Evolutionary conservation across 2,329 filamentous ascomycete genomes (phyloP).

Genomic region (Pseudomassariella vexata): DNA sequence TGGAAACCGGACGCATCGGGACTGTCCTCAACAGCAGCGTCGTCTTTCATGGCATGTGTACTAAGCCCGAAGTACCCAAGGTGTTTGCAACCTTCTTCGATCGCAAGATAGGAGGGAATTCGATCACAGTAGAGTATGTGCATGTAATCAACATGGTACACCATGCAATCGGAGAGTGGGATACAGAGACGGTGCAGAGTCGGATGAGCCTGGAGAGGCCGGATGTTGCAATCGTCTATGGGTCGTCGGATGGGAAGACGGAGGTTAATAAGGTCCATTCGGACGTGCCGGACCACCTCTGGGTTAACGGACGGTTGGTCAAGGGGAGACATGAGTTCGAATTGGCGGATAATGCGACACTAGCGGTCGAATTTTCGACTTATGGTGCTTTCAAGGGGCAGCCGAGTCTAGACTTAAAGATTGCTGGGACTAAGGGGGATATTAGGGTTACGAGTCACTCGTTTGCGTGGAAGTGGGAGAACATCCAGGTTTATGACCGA

Average conservation of each 20-base stretch:
- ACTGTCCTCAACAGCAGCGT: conserved; percentile 44
- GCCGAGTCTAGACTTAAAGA: conserved; percentile 37
- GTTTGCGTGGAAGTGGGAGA: too few species aligned
- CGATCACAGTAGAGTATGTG: conserved; percentile 19
- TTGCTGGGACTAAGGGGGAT: conserved; percentile 45
- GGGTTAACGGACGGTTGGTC: conserved; percentile 22
- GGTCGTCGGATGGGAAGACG: conserved; percentile 22
- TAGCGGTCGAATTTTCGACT: conserved; percentile 36
- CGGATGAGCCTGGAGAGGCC: conserved; percentile 38
- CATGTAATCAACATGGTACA: conserved; percentile 35
- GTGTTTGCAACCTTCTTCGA: conserved; percentile 41
- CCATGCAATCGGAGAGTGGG: conserved; percentile 34
- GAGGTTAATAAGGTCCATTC: conserved; percentile 23
- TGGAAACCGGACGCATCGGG: conserved; percentile 40
- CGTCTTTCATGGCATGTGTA: too few species aligned
- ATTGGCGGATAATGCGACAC: conserved; percentile 25
- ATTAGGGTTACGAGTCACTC: conserved; percentile 34
- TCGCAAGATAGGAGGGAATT: conserved; percentile 38
- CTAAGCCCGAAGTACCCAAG: conserved; percentile 31
- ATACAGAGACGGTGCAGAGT: conserved; percentile 28
- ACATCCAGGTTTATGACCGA: conserved; percentile 44
- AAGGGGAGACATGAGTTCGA: too few species aligned
- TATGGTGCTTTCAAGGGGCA: conserved; percentile 41
- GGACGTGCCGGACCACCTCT: conserved; percentile 9
- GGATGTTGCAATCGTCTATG: conserved; percentile 28